Conservation (phyloP, 768 basidiomycete genomes). For the Boletus speciosus region DNA sequence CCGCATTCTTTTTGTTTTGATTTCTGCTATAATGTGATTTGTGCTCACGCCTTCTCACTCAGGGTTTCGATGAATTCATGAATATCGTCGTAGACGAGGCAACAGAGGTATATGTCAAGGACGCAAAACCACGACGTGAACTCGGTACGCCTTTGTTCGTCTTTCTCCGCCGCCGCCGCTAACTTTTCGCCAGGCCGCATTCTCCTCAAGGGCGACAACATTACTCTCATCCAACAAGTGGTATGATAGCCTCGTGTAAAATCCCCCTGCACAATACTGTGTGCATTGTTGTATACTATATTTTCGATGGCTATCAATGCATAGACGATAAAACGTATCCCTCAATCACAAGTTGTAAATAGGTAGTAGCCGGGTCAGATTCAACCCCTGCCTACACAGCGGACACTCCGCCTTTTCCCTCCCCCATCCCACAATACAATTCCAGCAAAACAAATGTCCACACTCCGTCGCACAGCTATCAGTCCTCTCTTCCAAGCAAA, state of each 20-base stretch:
- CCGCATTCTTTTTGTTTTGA: constrained; percentile 5
- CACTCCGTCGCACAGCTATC: constrained; percentile 83
- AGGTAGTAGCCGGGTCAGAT: constrained; percentile 65
- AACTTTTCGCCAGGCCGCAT: constrained; percentile 66
- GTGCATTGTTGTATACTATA: constrained; percentile 22
- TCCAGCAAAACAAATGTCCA: constrained; percentile 89
- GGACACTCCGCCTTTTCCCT: constrained; percentile 90
- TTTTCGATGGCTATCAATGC: constrained; percentile 1
- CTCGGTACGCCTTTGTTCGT: constrained; percentile 56
- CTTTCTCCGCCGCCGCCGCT: background rate
- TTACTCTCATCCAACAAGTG: constrained; percentile 89
- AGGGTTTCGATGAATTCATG: constrained; percentile 99
- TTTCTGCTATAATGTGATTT: constrained; percentile 1
- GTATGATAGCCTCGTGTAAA: constrained; percentile 26
- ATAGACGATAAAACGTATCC: background rate
- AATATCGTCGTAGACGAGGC: constrained; percentile 95
- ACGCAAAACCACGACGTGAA: constrained; percentile 78
- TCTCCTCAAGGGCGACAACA: constrained; percentile 95
- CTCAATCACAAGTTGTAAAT: constrained; percentile 73
- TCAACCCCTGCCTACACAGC: constrained; percentile 75
- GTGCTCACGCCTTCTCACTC: constrained; percentile 24
- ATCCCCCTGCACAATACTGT: constrained; percentile 5
- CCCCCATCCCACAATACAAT: constrained; percentile 85
- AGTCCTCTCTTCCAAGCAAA: constrained; percentile 83
- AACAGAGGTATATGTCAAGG: constrained; percentile 87